Evolutionary conservation across 1,284 basidiomycete species (phyloP).

Genomic region (Austropuccinia psidii): DNA sequence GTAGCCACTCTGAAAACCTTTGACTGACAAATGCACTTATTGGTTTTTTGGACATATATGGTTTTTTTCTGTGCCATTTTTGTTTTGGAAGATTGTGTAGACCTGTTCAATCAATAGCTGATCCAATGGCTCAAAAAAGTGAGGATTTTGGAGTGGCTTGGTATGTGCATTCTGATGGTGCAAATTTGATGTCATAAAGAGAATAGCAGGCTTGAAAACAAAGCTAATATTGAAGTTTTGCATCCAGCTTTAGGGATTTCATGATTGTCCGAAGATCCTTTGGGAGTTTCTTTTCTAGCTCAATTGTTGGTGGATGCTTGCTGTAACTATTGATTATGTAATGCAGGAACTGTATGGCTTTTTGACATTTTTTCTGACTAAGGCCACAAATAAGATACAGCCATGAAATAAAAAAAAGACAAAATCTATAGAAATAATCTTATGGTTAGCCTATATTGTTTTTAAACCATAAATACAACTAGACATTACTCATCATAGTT

Average conservation of each 20-base stretch:
- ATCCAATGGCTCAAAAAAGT: not conserved
- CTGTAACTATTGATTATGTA: not conserved
- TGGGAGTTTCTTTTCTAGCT: not conserved
- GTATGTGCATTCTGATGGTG: not conserved
- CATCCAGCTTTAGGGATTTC: not conserved
- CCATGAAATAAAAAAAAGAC: not conserved
- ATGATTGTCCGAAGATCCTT: not conserved
- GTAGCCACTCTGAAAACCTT: conserved; percentile 1
- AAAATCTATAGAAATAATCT: not conserved
- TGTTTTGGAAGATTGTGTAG: not conserved
- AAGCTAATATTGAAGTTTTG: not conserved
- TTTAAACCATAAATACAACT: too few species aligned
- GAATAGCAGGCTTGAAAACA: not conserved
- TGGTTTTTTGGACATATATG: not conserved
- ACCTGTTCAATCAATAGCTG: not conserved
- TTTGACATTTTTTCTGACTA: not conserved
- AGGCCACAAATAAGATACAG: not conserved
- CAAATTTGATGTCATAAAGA: not conserved
- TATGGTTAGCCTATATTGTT: too few species aligned
- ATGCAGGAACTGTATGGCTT: not conserved
- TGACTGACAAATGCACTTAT: not conserved
- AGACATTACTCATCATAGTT: too few species aligned
- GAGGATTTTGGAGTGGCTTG: not conserved
- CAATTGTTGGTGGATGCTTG: not conserved
- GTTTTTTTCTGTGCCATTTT: not conserved